Evolutionary conservation across 2,329 filamentous ascomycete genomes (phyloP), one percentile per base, ranked within the genome.

Genomic region (Colletotrichum sp.): DNA sequence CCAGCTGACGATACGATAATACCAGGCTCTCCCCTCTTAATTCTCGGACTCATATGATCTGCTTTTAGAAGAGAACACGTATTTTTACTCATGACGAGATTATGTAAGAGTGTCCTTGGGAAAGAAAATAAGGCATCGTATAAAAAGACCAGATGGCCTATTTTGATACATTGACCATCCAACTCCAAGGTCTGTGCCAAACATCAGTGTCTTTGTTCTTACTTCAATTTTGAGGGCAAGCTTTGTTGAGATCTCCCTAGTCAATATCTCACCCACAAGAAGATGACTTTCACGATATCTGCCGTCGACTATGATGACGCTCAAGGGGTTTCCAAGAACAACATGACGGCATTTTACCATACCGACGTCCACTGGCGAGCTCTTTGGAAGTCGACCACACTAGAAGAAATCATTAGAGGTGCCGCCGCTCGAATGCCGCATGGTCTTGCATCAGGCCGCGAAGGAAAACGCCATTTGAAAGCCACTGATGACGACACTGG

Each of bases 291-390:
- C 32, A 68, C 25, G 15, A 44, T 72, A n/a, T 72, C 63, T 6
- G 63, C 44, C 32, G 55, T 69, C 12, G 55, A 65, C 19, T 69
- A 59, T 34, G 49, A 44, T 2, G 63, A 72, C 27, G 64, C 70
- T 7, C 32, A 32, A 15, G 64, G 25, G n/a, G 22, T 72, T 15
- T 39, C 70, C 3, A 25, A 16, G 12, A 72, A 44, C 34, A 72
- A 61, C 32, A 61, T 69, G 64, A 49, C 44, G 16, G 70, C 49
- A n/a, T 72, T 72, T 25, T 61, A 69, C 25, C 32, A 44, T 2
- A 72, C 44, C 32, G 70, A 72, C 32, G 11, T 27, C 5, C 70
- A 72, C 49, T 69, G 70, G 44, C 63, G 70, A 16, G 63, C 70
- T 3, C 49, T 72, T 12, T 72, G 64, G 70, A 27, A 27, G n/a